Evolutionary conservation across 129 eudicot species (phyloP), one percentile per base, ranked within the genome.

Genomic region (Heracleum sosnowskyi): DNA sequence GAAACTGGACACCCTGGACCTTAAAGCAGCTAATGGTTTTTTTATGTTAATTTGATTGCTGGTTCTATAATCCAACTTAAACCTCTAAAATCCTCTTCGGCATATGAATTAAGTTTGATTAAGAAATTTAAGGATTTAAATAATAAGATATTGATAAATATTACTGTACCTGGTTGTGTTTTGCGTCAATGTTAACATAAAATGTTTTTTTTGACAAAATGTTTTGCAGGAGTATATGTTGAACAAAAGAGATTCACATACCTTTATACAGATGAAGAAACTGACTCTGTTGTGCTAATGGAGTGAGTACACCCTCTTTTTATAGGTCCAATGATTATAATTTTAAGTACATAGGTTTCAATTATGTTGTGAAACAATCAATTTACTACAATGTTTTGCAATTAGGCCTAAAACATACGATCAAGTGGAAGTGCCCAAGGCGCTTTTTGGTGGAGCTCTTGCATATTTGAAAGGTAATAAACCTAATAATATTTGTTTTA

Each of bases 231-330:
- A 80, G 84, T 95, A 60, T 88, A 24, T 83, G 99, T 95, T 82
- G 88, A 87, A 85, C 90, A 85, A 45, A 95, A 90, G 83, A 40
- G 81, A 73, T 82, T 76, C 62, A 81, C 89, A 20, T 95, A 95
- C 82, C 85, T 90, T 69, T 95, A 95, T 78, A 88, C 97, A 7
- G 96, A 92, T 86, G 97, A 89, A 81, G 96, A 92, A 80, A 82
- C 87, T 76, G 88, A 93, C 39, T 76, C 79, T 31, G 75, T 92
- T 69, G 97, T 95, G 44, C 74, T 95, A 77, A 92, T 90, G 89
- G 96, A 92, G 99, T 92, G 84, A 84, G 97, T 82, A 74, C 51
- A 22, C 8, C 60, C 24, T 17, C n/a, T 45, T 74, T 20, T n/a
- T n/a, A n/a, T 28, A 28, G 12, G 34, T 29, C 60, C n/a, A 7